These are phyloP conservation scores for Pontederia crassipes DNA, from an alignment of 176 grass and related monocot species.

Conservation along the genomic window DNA sequence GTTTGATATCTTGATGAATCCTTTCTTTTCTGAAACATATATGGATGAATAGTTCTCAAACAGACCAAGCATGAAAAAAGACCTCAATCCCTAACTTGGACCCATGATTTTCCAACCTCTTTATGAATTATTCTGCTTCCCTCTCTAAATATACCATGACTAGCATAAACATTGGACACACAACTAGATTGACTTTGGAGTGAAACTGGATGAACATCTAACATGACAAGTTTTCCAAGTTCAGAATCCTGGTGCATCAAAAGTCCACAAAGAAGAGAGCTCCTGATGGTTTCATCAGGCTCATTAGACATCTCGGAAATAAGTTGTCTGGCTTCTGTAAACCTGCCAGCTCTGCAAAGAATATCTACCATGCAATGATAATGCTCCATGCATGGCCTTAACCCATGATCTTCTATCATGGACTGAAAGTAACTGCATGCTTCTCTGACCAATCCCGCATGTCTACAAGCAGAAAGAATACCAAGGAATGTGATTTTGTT, in stretches of 20 bases:
- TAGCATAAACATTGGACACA: conserved; percentile 23
- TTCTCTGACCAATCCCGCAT: conserved; percentile 27
- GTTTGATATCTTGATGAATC: too few species aligned
- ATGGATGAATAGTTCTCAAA: too few species aligned
- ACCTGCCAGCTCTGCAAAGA: conserved; percentile 18
- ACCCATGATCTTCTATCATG: conserved; percentile 20
- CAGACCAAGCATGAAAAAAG: neutral
- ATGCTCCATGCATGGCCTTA: conserved; percentile 28
- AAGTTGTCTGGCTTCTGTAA: conserved; percentile 25
- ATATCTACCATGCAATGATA: conserved; percentile 32
- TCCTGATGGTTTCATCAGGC: conserved; percentile 1
- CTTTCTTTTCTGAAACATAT: too few species aligned
- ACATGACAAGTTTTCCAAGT: neutral
- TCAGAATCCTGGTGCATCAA: conserved; percentile 16
- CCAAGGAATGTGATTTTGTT: conserved; percentile 28
- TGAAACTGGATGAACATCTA: conserved; percentile 3
- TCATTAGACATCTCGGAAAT: conserved; percentile 27
- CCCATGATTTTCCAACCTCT: conserved; percentile 20
- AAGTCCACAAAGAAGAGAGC: conserved; percentile 12
- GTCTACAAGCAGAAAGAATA: conserved; percentile 32
- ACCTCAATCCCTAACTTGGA: conserved; percentile 6
- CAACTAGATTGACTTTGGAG: conserved; percentile 3
- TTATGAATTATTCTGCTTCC: conserved; percentile 8
- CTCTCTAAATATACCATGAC: conserved; percentile 16
- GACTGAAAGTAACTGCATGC: conserved; percentile 21